phyloP scores from a whole-genome alignment of 1,284 basidiomycete species.

The Coniophora puteana region DNA sequence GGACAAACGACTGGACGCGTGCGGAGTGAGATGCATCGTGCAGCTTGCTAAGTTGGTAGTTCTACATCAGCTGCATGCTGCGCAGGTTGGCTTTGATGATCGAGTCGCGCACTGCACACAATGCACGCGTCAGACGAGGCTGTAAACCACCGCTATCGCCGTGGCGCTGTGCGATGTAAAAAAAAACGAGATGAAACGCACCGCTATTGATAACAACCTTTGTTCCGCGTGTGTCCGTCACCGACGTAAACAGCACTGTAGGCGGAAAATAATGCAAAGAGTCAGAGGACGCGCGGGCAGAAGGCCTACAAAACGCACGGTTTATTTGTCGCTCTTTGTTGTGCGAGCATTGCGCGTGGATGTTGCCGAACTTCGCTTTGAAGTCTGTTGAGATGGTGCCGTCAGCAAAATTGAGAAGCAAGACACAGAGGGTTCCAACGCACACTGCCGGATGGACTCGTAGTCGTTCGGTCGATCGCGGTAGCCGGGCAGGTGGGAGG shows the following conservation, averaged over 20 bases:
- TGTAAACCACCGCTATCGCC: too few relatives aligned
- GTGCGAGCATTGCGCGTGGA: constrained; percentile 64
- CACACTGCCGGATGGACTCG: constrained; percentile 68
- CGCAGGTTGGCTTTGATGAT: constrained; percentile 57
- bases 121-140: too few relatives aligned
- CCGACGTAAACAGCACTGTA: constrained; percentile 75
- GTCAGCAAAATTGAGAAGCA: constrained; percentile 8
- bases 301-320: constrained; percentile 39
- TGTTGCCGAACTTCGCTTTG: constrained; percentile 61
- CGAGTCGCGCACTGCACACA: constrained; percentile 50
- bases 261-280: too few relatives aligned
- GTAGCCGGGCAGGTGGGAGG: constrained; percentile 63
- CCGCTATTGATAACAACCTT: constrained; percentile 54
- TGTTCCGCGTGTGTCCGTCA: constrained; percentile 64
- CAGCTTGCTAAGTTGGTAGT: constrained; percentile 10
- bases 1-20: too few relatives aligned
- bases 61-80: constrained; percentile 51
- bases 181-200: constrained; percentile 21
- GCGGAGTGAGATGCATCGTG: neutral
- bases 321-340: constrained; percentile 69
- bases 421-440: constrained; percentile 16
- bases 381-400: constrained; percentile 58
- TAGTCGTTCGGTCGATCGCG: constrained; percentile 72
- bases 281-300: constrained; percentile 8
- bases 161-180: neutral